These are phyloP conservation scores for Pseudozyma sp. DNA, from an alignment of 1,284 basidiomycete species.

Conservation along the genomic window DNA sequence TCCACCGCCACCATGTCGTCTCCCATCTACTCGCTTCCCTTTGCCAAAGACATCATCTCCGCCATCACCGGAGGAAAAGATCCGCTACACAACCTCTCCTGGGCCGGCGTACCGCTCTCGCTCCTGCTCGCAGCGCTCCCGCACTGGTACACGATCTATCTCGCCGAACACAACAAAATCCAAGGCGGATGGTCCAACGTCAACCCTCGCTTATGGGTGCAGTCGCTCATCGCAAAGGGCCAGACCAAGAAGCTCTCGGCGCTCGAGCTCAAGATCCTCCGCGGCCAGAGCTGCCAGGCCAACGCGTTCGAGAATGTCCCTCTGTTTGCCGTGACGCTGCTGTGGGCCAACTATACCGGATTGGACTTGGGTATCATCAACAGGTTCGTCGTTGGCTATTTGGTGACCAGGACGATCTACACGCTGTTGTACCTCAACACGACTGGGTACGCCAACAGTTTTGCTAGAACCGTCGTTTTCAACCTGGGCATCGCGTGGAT, in stretches of 20 bases:
- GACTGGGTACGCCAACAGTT: conserved; percentile 19
- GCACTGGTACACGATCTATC: conserved; percentile 62
- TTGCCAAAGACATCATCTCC: conserved; percentile 9
- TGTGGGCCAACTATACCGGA: conserved; percentile 35
- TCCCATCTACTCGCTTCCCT: conserved; percentile 6
- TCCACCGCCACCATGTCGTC: conserved; percentile 4
- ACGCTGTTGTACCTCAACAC: conserved; percentile 37
- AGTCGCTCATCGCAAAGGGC: conserved; percentile 38
- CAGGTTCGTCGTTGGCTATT: conserved; percentile 31
- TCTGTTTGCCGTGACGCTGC: conserved; percentile 26
- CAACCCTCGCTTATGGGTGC: conserved; percentile 56
- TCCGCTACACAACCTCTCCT: conserved; percentile 39
- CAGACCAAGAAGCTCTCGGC: conserved; percentile 34
- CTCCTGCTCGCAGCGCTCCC: conserved; percentile 47
- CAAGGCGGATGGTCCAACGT: conserved; percentile 62
- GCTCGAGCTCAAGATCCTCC: conserved; percentile 48
- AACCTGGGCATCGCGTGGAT: conserved; percentile 41
- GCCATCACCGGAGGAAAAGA: conserved; percentile 25
- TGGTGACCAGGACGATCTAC: conserved; percentile 19
- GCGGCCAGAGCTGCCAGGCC: conserved; percentile 52
- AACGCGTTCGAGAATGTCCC: conserved; percentile 49
- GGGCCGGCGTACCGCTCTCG: conserved; percentile 22
- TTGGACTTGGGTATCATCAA: conserved; percentile 23
- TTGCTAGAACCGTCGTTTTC: conserved; percentile 46
- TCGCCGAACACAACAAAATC: conserved; percentile 47